Base-by-base conservation (phyloP, 805 yeast species). In the Ogataea ramenticola region DNA sequence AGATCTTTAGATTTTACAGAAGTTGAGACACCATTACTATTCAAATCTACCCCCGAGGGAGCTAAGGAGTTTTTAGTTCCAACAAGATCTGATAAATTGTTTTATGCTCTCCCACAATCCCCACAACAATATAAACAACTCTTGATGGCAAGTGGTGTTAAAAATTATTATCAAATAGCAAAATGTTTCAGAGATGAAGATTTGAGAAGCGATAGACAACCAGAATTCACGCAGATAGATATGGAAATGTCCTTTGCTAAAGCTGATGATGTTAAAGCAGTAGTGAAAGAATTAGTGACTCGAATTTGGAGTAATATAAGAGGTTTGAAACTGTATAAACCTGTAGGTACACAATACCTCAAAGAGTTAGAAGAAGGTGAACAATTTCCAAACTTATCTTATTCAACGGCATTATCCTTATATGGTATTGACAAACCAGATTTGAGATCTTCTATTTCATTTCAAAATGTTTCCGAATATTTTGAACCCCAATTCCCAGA, bases 101-200 rank as follows among this genome's bases (percentile, higher is more conserved):
- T 86, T 61, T 93, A 91, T 60, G 97, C 99, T 0, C 69, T 93
- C 26, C 97, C 98, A 0, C 99, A 93, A 61, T 87, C 96, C 15
- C 99, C 99, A 0, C 99, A 93, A 60, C 99, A 93, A 59, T 93
- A 91, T 59, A 93, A 93, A 58, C 99, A 93, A 63, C 68, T 93
- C 35, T 67, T 93, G 30, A 93, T 93, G 89, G 95, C 97, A 1
- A 82, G 96, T 35, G 99, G 99, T 1, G 78, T 93, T 34, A 74
- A 83, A 42, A 72, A 78, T 40, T 93, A 93, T 62, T 93, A 78
- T 62, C 99, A 93, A 64, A 69, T 93, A 34, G 98, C 99, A 3
- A 81, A 78, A 56, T 93, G 99, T 61, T 93, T 93, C 61, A 73
- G 99, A 51, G 99, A 93, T 61, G 99, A 93, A 61, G 98, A 93